These are phyloP conservation scores for Mortierella sp. DNA, from an alignment of 371 early-diverging fungal genomes.

Conservation along the genomic window DNA sequence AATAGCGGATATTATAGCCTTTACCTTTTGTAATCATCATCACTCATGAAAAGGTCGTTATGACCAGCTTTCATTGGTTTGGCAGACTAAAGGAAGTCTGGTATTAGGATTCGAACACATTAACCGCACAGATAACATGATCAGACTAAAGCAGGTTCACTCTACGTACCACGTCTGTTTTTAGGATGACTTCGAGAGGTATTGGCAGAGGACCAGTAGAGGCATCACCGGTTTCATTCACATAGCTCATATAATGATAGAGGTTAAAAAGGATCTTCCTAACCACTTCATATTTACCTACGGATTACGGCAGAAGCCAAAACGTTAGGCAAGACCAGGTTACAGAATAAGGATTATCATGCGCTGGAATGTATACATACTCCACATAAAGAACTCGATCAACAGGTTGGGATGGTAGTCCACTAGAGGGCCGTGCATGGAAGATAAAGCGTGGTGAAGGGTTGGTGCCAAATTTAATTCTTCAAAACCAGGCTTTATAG, in stretches of 20 bases:
- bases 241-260: slow-evolving; percentile 63
- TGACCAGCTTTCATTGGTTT: slow-evolving; percentile 37
- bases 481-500: slow-evolving; percentile 42
- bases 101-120: not conserved
- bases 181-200: slow-evolving; percentile 63
- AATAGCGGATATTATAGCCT: too few species aligned
- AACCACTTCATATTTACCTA: slow-evolving; percentile 78
- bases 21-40: slow-evolving; percentile 34
- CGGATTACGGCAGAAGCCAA: not conserved
- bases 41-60: slow-evolving; percentile 37
- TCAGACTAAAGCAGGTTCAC: not conserved
- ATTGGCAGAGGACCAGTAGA: slow-evolving; percentile 64
- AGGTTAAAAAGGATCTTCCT: slow-evolving; percentile 67
- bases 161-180: slow-evolving; percentile 65
- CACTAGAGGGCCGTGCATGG: slow-evolving; percentile 73
- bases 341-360: not conserved
- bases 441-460: slow-evolving; percentile 66
- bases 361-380: slow-evolving; percentile 51
- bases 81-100: slow-evolving; percentile 19
- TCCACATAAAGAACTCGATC: slow-evolving; percentile 83
- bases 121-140: not conserved
- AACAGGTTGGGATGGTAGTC: slow-evolving; percentile 85
- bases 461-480: slow-evolving; percentile 62
- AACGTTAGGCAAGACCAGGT: not conserved
- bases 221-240: slow-evolving; percentile 61